Evolutionary conservation across 2,329 filamentous ascomycete genomes (phyloP).

Genomic region (Pleurostoma richardsiae): DNA sequence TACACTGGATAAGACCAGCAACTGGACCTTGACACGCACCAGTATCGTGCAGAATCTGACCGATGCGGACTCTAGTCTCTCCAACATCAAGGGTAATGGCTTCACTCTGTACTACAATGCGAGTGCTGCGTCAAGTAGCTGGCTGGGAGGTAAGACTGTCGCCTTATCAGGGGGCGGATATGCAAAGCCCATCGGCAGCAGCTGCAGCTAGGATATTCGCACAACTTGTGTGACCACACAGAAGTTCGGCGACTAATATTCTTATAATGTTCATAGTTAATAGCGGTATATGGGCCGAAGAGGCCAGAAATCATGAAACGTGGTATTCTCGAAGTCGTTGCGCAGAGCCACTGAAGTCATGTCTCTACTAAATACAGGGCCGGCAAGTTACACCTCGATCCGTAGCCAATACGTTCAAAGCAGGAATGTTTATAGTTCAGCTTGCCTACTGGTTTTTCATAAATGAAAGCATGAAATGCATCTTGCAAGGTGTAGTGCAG

Average conservation of each 20-base stretch:
- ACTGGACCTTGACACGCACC: slow-evolving; percentile 12
- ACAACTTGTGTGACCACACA: neutral
- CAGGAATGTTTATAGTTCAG: too few relatives aligned
- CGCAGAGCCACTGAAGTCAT: too few relatives aligned
- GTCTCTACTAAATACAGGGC: too few relatives aligned
- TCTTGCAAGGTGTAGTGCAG: too few relatives aligned
- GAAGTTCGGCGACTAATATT: neutral
- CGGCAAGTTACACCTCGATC: too few relatives aligned
- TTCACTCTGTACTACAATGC: slow-evolving; percentile 10
- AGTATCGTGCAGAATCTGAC: slow-evolving; percentile 11
- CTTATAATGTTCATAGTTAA: too few relatives aligned
- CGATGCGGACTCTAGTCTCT: slow-evolving; percentile 5
- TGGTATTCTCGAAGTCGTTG: too few relatives aligned
- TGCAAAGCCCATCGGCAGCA: neutral
- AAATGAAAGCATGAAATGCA: too few relatives aligned
- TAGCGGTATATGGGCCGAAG: too few relatives aligned
- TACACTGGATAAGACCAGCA: slow-evolving; percentile 7
- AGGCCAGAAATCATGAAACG: too few relatives aligned
- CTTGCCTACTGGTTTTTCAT: too few relatives aligned
- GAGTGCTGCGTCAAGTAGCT: slow-evolving; percentile 4
- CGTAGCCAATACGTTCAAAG: too few relatives aligned
- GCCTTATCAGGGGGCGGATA: slow-evolving; percentile 1
- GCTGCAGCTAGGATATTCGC: neutral
- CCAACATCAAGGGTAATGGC: slow-evolving; percentile 8
- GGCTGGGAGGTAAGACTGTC: slow-evolving; percentile 5